Evolutionary conservation across 129 eudicot species (phyloP), one percentile per base, ranked within the genome.

Genomic region (Apium graveolens): DNA sequence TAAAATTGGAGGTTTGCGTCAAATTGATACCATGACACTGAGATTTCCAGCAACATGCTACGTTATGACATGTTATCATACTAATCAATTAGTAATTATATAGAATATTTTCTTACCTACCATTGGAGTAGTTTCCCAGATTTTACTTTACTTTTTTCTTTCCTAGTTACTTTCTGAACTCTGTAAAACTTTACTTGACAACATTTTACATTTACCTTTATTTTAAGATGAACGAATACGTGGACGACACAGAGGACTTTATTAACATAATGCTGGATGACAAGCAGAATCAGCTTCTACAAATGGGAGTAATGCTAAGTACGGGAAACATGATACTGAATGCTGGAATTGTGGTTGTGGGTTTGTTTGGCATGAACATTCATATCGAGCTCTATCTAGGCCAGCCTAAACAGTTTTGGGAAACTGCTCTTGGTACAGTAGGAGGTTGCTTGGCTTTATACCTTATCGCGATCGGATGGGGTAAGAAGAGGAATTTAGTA

Each of bases 181-280:
- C 20, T 24, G 11, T 60, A 11, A n/a, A 38, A 38, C 11, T 46
- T 1, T 17, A 49, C 62, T n/a, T 9, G 68, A n/a, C 5, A 60
- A 10, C 6, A 26, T 12, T 17, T 46, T 14, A 24, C 27, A 0
- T 41, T 31, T 11, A 17, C 17, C 39, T 35, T 34, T 75, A n/a
- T 24, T 43, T 42, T 57, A 37, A 89, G 93, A 55, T 89, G 86
- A 84, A 88, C 78, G 93, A 85, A 85, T 89, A 89, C 62, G 93
- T 89, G n/a, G 90, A 85, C 5, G 90, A 89, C 81, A 89, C 93
- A 26, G 93, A 89, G 39, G 93, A 89, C 78, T 89, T 80, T 76
- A 86, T 89, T 65, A 89, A 89, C 84, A 89, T 89, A 57, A 89
- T 89, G 93, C 81, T 89, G 84, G 93, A 89, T 68, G 93, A 89